These are phyloP conservation scores for Diaporthe australafricana DNA, from an alignment of 2,329 filamentous ascomycete species.

Conservation along the genomic window DNA sequence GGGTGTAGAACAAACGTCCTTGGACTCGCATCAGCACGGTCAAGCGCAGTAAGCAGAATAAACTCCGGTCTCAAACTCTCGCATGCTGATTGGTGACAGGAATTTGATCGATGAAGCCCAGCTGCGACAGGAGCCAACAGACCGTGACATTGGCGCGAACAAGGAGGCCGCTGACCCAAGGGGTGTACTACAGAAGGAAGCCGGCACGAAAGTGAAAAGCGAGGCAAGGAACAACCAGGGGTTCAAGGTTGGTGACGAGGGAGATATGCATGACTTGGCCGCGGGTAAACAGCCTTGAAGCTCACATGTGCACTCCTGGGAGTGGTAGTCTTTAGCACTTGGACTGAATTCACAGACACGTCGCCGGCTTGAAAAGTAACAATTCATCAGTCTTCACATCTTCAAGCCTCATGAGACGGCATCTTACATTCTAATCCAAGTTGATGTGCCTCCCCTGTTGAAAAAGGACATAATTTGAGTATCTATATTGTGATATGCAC, in stretches of 20 bases:
- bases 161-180: constrained; percentile 9
- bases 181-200: not conserved
- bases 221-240: constrained; percentile 1
- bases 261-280: constrained; percentile 9
- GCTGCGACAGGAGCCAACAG: constrained; percentile 25
- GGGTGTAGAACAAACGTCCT: not conserved
- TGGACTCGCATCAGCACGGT: constrained; percentile 2
- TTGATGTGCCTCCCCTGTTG: too few relatives aligned
- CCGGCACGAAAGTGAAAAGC: not conserved
- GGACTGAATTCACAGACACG: too few relatives aligned
- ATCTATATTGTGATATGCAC: too few relatives aligned
- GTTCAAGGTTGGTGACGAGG: constrained; percentile 14
- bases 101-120: constrained; percentile 27
- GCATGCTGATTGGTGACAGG: constrained; percentile 2
- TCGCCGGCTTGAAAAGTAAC: too few relatives aligned
- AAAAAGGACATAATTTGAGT: too few relatives aligned
- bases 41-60: not conserved
- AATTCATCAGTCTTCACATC: too few relatives aligned
- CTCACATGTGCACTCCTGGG: not conserved
- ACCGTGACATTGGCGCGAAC: constrained; percentile 27
- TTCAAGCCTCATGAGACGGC: too few relatives aligned
- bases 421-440: too few relatives aligned
- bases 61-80: too few relatives aligned
- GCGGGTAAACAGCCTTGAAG: constrained; percentile 10
- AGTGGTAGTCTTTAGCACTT: not conserved